Percentiles rank a stretch among this genome's conserved stretches.
Conservation (phyloP, 2,329 filamentous ascomycete genomes). For the Phoma sp. region DNA sequence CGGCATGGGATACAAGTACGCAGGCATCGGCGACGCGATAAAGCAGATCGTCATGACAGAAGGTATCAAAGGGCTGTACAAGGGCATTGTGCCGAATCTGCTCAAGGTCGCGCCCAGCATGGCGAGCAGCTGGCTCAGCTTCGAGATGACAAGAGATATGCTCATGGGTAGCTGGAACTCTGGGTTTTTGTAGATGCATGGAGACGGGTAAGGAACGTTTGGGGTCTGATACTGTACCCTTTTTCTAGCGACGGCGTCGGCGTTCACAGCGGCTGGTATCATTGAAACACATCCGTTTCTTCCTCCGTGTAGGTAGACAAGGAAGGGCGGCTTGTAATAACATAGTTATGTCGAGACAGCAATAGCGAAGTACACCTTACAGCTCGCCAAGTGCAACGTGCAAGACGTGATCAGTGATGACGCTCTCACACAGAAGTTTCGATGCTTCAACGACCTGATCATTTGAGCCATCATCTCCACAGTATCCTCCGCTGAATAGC, state of each 20-base stretch:
- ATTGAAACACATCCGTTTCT: constrained; percentile 8
- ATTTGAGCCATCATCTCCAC: too few relatives aligned
- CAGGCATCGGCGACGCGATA: constrained; percentile 82
- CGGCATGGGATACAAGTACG: constrained; percentile 96
- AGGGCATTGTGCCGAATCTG: constrained; percentile 92
- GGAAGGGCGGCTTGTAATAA: constrained; percentile 10
- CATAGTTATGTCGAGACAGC: constrained; percentile 1
- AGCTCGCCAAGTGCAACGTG: too few relatives aligned
- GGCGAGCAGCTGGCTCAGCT: constrained; percentile 98
- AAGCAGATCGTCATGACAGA: constrained; percentile 82
- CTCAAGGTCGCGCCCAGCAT: constrained; percentile 98
- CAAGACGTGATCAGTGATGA: too few relatives aligned
- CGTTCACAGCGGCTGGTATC: constrained; percentile 5
- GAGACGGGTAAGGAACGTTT: not conserved
- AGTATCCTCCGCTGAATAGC: too few relatives aligned
- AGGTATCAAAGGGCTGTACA: constrained; percentile 86
- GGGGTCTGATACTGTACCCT: not conserved
- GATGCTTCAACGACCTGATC: too few relatives aligned
- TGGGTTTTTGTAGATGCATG: constrained; percentile 36
- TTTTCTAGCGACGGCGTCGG: constrained; percentile 13
- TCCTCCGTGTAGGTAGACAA: constrained; percentile 10
- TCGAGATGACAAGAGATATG: constrained; percentile 90
- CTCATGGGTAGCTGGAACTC: constrained; percentile 60
- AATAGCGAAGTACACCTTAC: not conserved
- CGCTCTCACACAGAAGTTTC: too few relatives aligned